phyloP scores from a whole-genome alignment of 2,329 filamentous ascomycete species.

The Gaeumannomyces sp. region DNA sequence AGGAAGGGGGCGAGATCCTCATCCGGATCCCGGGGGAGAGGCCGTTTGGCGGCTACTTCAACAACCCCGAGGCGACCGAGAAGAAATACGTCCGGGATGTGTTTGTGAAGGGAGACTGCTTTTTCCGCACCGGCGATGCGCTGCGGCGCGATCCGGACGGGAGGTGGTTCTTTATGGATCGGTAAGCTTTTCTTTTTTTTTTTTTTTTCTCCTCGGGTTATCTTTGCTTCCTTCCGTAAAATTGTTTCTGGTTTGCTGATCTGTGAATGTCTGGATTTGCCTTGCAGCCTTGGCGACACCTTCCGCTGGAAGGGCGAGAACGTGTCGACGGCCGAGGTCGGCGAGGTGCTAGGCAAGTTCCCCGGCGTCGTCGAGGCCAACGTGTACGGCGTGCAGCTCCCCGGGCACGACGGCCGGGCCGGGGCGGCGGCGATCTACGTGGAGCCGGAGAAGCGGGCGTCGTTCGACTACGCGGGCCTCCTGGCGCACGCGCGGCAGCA shows the following conservation, averaged over 20 bases:
- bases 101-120: constrained; percentile 61
- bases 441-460: constrained; percentile 14
- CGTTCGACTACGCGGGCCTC: constrained; percentile 55
- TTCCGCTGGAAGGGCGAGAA: constrained; percentile 81
- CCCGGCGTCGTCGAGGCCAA: constrained; percentile 68
- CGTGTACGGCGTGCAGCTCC: constrained; percentile 76
- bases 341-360: constrained; percentile 63
- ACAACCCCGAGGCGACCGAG: constrained; percentile 58
- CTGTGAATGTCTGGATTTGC: not conserved
- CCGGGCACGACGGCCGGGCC: constrained; percentile 75
- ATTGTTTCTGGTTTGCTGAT: constrained; percentile 6
- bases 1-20: constrained; percentile 69
- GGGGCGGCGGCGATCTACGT: constrained; percentile 51
- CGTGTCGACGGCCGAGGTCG: constrained; percentile 74
- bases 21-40: constrained; percentile 52
- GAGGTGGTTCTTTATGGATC: constrained; percentile 63
- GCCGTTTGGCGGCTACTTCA: constrained; percentile 64
- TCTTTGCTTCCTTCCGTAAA: not conserved
- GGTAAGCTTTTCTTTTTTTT: constrained; percentile 15
- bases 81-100: constrained; percentile 62
- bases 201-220: constrained; percentile 24
- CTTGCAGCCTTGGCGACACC: constrained; percentile 57
- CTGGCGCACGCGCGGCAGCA: constrained; percentile 50
- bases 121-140: constrained; percentile 63
- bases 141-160: constrained; percentile 56